Evolutionary conservation across 306 rosid species (phyloP).

Genomic region (Castanopsis chinensis): DNA sequence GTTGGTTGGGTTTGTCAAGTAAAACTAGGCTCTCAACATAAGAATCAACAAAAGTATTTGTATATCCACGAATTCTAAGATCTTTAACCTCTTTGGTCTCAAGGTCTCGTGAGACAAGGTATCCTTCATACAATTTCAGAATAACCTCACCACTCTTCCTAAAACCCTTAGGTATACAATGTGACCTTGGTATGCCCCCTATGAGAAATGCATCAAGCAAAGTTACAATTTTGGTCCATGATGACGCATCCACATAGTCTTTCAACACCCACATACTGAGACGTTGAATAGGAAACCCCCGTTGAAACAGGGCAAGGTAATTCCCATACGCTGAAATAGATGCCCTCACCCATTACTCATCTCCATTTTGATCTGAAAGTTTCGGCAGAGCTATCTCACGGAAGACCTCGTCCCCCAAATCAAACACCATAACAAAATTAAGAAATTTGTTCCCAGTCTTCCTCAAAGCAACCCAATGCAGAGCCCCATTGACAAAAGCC

Average conservation of each 20-base stretch:
- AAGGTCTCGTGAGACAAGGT: neutral
- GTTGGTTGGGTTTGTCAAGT: no score
- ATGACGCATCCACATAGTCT: no score
- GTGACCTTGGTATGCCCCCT: no score
- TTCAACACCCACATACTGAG: no score
- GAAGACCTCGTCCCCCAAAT: neutral
- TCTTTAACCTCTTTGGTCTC: neutral
- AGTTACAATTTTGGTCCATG: no score
- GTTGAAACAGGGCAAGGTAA: neutral
- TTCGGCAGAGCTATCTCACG: neutral
- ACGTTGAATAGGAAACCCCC: neutral
- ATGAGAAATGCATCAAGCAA: fast-evolving
- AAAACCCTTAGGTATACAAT: neutral
- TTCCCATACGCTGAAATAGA: neutral
- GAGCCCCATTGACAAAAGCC: neutral
- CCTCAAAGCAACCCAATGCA: neutral
- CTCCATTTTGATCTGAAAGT: neutral
- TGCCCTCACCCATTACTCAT: neutral
- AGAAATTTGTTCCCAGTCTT: neutral
- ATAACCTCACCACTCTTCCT: constrained; percentile 6
- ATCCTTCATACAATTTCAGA: neutral
- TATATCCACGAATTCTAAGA: neutral
- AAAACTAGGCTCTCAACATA: neutral
- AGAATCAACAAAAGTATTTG: neutral
- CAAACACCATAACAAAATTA: neutral